Base-by-base conservation (phyloP, 352 stramenopile genomes). In the Phytophthora aleatoria region DNA sequence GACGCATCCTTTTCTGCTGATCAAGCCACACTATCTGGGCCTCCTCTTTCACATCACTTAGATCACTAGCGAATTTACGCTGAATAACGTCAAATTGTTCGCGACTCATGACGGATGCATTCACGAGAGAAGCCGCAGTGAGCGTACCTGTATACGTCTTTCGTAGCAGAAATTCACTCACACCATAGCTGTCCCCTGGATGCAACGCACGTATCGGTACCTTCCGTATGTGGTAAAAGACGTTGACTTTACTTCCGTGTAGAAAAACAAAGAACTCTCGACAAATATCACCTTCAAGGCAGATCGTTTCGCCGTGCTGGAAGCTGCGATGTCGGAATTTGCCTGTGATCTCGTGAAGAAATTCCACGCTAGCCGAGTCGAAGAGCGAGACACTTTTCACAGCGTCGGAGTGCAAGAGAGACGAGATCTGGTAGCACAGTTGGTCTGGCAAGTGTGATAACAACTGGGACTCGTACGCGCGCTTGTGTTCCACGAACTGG, bases 261-360 rank as follows among this genome's bases (percentile, higher is more conserved):
- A 78, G 36, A 35, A 92, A 74, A 35, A 90, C 81, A 20, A 91
- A 50, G 42, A 91, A 92, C 41, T 92, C 83, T 12, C 81, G 77
- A 54, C 86, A 90, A 10, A 82, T 65, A 42, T 92, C 81, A 11
- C 86, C 86, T 70, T 91, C 79, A 4, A 90, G 60, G 36, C 74
- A 85, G n/a, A 92, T 73, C 3, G 79, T 90, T 39, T 92, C 86
- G 0, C 86, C 82, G 26, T 86, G 79, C 33, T 93, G 86, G 45
- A 84, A 92, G 15, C 57, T 89, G 20, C 81, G 81, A 47, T 91
- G 77, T 0, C 86, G 81, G 49, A 94, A 92, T 41, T 93, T 90
- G 1, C 82, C 86, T 0, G 85, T 94, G 4, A 94, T 71, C 62
- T 91, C 82, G 10, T 92, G 79, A 12, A 90, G 61, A 43, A 92